Evolutionary conservation across 306 rosid genomes (phyloP).

Genomic region (Cotoneaster glaucophyllus): DNA sequence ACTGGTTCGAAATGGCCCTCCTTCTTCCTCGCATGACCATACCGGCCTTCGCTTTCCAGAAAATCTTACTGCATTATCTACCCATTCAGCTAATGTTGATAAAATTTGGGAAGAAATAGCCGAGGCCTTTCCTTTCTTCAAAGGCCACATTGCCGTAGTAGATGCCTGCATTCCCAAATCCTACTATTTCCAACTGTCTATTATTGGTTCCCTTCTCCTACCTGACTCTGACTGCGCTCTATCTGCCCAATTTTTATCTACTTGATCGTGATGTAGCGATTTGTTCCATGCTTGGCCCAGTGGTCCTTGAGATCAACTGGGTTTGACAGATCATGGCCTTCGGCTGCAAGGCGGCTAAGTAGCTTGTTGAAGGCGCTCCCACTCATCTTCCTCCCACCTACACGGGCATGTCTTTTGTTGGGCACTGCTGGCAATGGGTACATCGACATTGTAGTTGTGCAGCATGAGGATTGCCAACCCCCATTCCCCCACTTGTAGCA

Average conservation of each 20-base stretch:
- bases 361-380: constrained; percentile 95
- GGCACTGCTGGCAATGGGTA: constrained; percentile 97
- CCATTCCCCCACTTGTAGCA: constrained; percentile 99
- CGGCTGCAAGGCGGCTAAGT: constrained; percentile 88
- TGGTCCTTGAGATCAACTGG: constrained; percentile 89
- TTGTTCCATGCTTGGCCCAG: constrained; percentile 99
- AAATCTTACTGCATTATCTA: not conserved
- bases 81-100: not conserved
- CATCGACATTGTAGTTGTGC: constrained; percentile 85
- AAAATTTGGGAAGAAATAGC: not conserved
- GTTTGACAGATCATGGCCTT: constrained; percentile 86
- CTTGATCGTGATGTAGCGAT: constrained; percentile 93
- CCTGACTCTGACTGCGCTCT: not conserved
- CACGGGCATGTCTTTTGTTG: constrained; percentile 90
- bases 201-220: constrained; percentile 3
- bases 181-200: not conserved
- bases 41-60: not conserved
- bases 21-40: not conserved
- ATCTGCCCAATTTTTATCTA: constrained; percentile 17
- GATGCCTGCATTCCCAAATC: not conserved
- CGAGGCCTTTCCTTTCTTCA: not conserved
- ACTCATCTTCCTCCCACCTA: constrained; percentile 97
- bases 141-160: not conserved
- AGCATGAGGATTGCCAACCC: constrained; percentile 98
- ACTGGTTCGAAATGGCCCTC: not conserved